These are phyloP conservation scores for Saccharata proteae DNA, from an alignment of 2,329 filamentous ascomycete genomes.

Conservation along the genomic window DNA sequence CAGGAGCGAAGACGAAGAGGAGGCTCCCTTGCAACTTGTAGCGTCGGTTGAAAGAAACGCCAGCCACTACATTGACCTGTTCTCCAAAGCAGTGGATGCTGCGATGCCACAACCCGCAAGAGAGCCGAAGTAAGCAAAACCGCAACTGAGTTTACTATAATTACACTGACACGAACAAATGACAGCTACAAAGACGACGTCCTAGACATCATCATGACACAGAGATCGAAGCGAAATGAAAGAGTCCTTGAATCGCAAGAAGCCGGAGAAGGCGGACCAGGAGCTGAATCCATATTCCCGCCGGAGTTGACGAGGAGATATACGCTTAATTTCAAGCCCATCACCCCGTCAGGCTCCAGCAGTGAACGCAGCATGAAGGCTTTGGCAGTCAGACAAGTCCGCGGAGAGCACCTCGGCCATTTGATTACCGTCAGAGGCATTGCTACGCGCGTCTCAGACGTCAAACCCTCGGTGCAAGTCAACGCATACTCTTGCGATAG, in stretches of 20 bases:
- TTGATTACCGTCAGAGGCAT: constrained; percentile 93
- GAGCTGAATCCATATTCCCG: constrained; percentile 73
- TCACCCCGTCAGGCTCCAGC: constrained; percentile 58
- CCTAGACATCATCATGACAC: constrained; percentile 89
- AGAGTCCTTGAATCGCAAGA: constrained; percentile 42
- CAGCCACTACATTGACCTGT: constrained; percentile 86
- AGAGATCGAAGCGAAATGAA: constrained; percentile 76
- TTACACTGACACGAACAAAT: background rate
- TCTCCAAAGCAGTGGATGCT: constrained; percentile 79
- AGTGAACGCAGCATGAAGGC: constrained; percentile 47
- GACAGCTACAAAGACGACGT: constrained; percentile 90
- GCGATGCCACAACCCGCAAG: constrained; percentile 66
- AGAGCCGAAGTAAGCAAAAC: constrained; percentile 57
- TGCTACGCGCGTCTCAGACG: constrained; percentile 87
- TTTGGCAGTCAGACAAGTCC: constrained; percentile 84
- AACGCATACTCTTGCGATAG: constrained; percentile 96
- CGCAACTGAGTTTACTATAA: background rate
- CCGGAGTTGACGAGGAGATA: constrained; percentile 87
- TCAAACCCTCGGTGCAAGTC: constrained; percentile 94
- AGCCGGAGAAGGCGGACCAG: constrained; percentile 35
- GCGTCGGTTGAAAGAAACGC: constrained; percentile 82
- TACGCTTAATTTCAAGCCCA: constrained; percentile 89
- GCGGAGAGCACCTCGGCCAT: constrained; percentile 82
- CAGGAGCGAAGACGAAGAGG: constrained; percentile 43
- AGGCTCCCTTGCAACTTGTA: constrained; percentile 50